Percentiles rank a stretch among this genome's conserved stretches.
These are phyloP conservation scores for Opeltia flavorubescens DNA, from an alignment of 495 filamentous ascomycete species.

Conservation along the genomic window DNA sequence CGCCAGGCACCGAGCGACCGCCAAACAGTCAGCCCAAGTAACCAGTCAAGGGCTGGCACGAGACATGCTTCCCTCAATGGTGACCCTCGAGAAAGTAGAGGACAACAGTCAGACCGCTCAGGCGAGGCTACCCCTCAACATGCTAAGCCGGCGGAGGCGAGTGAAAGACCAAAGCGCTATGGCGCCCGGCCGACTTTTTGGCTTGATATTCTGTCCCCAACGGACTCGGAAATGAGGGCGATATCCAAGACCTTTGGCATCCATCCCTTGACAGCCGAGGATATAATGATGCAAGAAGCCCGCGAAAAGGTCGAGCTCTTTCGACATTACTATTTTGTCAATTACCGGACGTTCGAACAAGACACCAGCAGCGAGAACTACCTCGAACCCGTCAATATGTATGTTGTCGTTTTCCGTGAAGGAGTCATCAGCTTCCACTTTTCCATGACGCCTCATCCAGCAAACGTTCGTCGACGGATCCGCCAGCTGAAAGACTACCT, in stretches of 20 bases:
- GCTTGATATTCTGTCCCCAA: constrained; percentile 84
- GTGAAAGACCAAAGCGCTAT: constrained; percentile 49
- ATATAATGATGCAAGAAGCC: constrained; percentile 93
- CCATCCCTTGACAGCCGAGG: constrained; percentile 85
- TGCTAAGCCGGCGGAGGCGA: constrained; percentile 14
- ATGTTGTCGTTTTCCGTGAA: constrained; percentile 91
- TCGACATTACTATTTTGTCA: constrained; percentile 93
- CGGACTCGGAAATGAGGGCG: constrained; percentile 82
- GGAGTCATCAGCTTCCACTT: constrained; percentile 94
- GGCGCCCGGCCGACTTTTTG: constrained; percentile 90
- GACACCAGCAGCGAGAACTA: constrained; percentile 76
- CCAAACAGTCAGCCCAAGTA: constrained; percentile 11
- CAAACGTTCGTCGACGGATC: constrained; percentile 86
- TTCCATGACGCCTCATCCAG: constrained; percentile 79
- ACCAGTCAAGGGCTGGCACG: constrained; percentile 13
- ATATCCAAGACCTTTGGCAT: constrained; percentile 87
- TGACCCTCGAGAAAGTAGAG: constrained; percentile 5
- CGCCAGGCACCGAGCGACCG: constrained; percentile 24
- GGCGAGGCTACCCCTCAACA: constrained; percentile 17
- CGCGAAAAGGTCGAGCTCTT: constrained; percentile 98
- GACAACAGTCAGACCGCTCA: constrained; percentile 13
- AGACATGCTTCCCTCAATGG: constrained; percentile 17
- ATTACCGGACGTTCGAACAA: constrained; percentile 94
- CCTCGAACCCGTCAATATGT: constrained; percentile 92
- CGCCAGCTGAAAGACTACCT: constrained; percentile 90